phyloP scores from a whole-genome alignment of 1,284 basidiomycete species.

The Puccinia polysora region DNA sequence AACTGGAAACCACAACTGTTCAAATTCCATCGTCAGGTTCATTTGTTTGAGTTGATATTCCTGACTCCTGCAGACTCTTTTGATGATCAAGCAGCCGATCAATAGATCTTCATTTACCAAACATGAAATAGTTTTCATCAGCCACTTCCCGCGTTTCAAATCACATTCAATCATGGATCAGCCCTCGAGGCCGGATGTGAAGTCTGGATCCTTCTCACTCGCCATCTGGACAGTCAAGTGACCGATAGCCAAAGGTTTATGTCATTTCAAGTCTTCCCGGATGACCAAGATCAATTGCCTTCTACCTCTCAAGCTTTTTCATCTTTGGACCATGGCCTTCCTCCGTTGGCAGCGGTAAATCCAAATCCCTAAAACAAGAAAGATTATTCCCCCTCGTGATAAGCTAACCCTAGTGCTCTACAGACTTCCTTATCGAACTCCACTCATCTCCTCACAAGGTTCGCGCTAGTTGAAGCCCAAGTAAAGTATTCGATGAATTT shows the following conservation, averaged over 20 bases:
- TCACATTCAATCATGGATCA: slow-evolving; percentile 11
- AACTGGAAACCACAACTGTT: slow-evolving; percentile 35
- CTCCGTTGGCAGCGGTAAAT: slow-evolving; percentile 21
- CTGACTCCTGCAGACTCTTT: background rate
- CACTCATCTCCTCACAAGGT: slow-evolving; percentile 19
- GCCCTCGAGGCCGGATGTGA: slow-evolving; percentile 1
- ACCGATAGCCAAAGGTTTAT: slow-evolving; percentile 23
- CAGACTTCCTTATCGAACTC: slow-evolving; percentile 38
- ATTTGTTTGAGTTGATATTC: slow-evolving; percentile 30
- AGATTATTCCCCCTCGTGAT: background rate
- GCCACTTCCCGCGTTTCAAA: slow-evolving; percentile 29
- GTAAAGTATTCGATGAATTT: slow-evolving; percentile 21
- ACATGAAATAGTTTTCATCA: slow-evolving; percentile 19
- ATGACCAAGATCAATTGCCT: slow-evolving; percentile 9
- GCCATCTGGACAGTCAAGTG: slow-evolving; percentile 22
- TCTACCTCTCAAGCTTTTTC: background rate
- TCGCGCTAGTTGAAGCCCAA: background rate
- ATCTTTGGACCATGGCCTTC: slow-evolving; percentile 11
- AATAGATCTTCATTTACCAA: slow-evolving; percentile 1
- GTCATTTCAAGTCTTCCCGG: slow-evolving; percentile 35
- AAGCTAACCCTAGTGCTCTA: background rate
- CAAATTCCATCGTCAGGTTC: slow-evolving; percentile 26
- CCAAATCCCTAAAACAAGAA: background rate
- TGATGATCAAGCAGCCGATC: too few species aligned
- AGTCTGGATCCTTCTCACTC: slow-evolving; percentile 42